A percentile compares a stretch with the other conserved stretches of the same genome.
Evolutionary conservation across 2,329 filamentous ascomycete species (phyloP).

Genomic region (Coleophoma crateriformis): DNA sequence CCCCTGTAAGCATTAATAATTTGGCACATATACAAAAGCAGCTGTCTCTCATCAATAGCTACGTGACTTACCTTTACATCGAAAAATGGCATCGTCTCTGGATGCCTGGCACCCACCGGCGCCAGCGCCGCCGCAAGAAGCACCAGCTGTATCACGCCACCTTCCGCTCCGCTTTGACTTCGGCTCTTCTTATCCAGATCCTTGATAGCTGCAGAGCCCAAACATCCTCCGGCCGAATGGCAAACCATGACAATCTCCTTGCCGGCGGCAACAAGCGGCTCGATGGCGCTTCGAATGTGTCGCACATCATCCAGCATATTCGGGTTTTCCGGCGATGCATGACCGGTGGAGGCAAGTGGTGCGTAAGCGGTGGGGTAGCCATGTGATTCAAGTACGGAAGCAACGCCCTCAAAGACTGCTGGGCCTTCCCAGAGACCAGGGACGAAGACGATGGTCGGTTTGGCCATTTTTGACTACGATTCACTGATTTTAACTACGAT

Average conservation of each 20-base stretch:
- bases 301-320: constrained; percentile 18
- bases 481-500: too few species aligned
- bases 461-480: background rate
- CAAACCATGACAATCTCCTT: constrained; percentile 15
- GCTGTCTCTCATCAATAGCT: too few species aligned
- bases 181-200: constrained; percentile 7
- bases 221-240: constrained; percentile 17
- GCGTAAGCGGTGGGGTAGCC: constrained; percentile 2
- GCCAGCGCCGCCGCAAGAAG: constrained; percentile 15
- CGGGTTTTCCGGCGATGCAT: constrained; percentile 10
- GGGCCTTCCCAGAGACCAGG: constrained; percentile 22
- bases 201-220: constrained; percentile 16
- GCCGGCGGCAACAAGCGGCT: constrained; percentile 6
- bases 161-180: constrained; percentile 3
- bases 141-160: constrained; percentile 17
- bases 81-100: constrained; percentile 12
- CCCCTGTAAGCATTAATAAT: background rate
- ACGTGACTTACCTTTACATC: constrained; percentile 8
- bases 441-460: constrained; percentile 17
- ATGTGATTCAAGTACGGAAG: constrained; percentile 2
- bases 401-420: constrained; percentile 8
- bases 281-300: constrained; percentile 10
- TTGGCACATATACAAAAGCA: background rate
- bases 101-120: constrained; percentile 2
- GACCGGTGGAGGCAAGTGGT: constrained; percentile 15